These are phyloP conservation scores for Papiliotrema laurentii DNA, from an alignment of 1,284 basidiomycete species.

Conservation along the genomic window DNA sequence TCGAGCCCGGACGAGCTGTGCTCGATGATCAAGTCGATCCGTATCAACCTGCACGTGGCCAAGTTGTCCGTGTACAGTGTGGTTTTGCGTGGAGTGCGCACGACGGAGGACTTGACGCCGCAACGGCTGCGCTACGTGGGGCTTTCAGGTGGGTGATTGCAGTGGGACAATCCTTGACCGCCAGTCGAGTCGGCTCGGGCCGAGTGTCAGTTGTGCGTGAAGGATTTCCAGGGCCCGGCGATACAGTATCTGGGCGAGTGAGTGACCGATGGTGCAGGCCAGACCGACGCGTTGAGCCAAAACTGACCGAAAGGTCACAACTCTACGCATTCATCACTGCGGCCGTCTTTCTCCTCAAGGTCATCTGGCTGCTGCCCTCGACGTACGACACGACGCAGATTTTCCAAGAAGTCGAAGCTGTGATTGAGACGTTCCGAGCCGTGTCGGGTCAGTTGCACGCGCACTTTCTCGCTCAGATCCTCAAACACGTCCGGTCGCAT, in stretches of 20 bases:
- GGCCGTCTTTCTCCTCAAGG: conserved; percentile 9
- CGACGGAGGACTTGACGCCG: conserved; percentile 3
- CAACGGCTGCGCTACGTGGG: conserved; percentile 1
- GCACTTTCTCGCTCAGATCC: conserved; percentile 2
- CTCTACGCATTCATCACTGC: conserved; percentile 4
- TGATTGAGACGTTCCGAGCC: conserved; percentile 2
- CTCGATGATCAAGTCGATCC: conserved; percentile 5
- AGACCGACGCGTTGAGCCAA: too few relatives aligned
- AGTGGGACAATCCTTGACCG: background rate
- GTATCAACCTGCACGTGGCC: conserved; percentile 2
- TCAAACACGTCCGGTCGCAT: background rate
- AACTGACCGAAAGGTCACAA: conserved; percentile 1
- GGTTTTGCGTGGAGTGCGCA: conserved; percentile 3
- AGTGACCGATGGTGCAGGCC: background rate
- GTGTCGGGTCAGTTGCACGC: conserved; percentile 3
- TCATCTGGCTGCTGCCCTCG: conserved; percentile 4
- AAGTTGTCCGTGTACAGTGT: conserved; percentile 5
- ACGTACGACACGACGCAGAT: background rate
- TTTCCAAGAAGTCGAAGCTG: background rate
- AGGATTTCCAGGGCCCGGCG: conserved; percentile 3
- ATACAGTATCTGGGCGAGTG: conserved; percentile 8
- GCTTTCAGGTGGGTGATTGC: conserved; percentile 2
- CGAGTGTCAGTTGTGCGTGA: conserved; percentile 1
- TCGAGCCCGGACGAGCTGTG: background rate
- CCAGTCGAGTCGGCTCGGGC: conserved; percentile 2